Base-by-base conservation (phyloP, 371 early-diverging fungal genomes). In the Syncephalis plumigaleata region DNA sequence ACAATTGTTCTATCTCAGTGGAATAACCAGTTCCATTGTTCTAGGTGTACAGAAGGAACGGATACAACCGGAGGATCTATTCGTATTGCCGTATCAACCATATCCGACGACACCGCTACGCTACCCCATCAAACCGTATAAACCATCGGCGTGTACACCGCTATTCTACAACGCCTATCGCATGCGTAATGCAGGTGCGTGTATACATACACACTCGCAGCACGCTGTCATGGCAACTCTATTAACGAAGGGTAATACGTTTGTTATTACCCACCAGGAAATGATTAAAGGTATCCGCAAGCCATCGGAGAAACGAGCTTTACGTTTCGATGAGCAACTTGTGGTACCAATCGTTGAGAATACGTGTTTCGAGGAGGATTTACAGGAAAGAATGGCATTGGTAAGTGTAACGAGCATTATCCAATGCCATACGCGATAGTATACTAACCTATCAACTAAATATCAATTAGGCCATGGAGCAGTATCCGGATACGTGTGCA, bases 231-330 rank as follows among this genome's bases (percentile, higher is more conserved):
- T 94, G 80, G 91, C 71, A 1, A 93, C 97, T 0, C 57, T 96
- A 59, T 57, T 93, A 43, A 79, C 60, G 47, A 63, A 70, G 15
- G 81, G 79, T 18, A 58, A 70, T 16, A 73, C 68, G 26, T 85
- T 85, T 61, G 63, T 62, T n/a, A 89, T 96, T 44, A 84, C 89
- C 9, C 89, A 94, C 58, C 93, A 92, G 64, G 97, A 96, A 61
- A 94, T 94, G 95, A 96, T 96, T 64, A 96, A 96, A 67, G 97
- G 97, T 9, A 96, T 96, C 49, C 68, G 86, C 37, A 71, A 74
- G 44, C 94, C 91, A 2, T 68, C 73, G 24, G 63, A 70, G 18
- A 65, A 70, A 42, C 59, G 67, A 1, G 76, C 72, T 54, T 61
- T 76, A 26, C 50, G 69, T 24, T 90, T 85, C 56, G 81, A 75